Conservation (phyloP, 192 early-diverging fungal species). For the Spinellus fusiger region DNA sequence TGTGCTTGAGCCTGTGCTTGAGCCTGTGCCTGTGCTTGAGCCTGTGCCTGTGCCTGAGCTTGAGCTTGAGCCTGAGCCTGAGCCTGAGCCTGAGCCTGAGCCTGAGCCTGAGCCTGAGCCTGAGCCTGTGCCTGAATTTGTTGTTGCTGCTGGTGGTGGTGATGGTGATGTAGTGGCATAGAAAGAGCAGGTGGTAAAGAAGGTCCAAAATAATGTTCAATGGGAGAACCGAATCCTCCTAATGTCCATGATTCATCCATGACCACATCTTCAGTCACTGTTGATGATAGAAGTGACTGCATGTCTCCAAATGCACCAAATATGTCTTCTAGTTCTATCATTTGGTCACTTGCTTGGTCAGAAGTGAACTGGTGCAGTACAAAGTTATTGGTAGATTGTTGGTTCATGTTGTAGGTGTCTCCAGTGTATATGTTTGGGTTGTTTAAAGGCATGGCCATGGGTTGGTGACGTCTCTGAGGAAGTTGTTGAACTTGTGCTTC, state of each 20-base stretch:
- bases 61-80: neutral
- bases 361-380: conserved; percentile 39
- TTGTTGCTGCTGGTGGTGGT: neutral
- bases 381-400: conserved; percentile 23
- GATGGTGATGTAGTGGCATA: neutral
- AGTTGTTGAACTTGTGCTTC: neutral
- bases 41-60: neutral
- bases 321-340: conserved; percentile 29
- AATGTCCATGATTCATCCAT: neutral
- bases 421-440: neutral
- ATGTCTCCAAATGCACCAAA: conserved; percentile 27
- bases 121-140: neutral
- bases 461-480: neutral
- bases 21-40: neutral
- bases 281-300: conserved; percentile 21
- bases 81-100: neutral
- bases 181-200: neutral
- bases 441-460: neutral
- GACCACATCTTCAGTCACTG: neutral
- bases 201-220: neutral
- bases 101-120: neutral
- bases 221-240: neutral
- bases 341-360: conserved; percentile 34
- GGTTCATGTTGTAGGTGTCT: neutral
- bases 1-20: neutral